Evolutionary conservation across 1,284 basidiomycete genomes (phyloP), one percentile per base, ranked within the genome.

Genomic region (Boletellus deceptivus): DNA sequence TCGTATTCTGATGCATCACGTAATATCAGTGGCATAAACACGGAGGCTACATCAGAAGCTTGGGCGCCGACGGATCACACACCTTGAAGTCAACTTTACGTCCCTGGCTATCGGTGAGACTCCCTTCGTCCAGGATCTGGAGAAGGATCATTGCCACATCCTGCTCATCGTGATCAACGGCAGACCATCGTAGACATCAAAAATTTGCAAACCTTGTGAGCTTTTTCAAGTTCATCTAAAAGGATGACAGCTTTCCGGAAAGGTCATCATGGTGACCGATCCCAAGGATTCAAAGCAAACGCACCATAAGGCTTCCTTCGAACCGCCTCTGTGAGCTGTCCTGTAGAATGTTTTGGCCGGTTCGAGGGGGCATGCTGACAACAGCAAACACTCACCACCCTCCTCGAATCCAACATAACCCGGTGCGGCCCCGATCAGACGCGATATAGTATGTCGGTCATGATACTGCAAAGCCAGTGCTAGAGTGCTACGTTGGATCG

Each of bases 321-420:
- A 22, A 95, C 91, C 17, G 89, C 90, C 67, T 95, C 93, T 0
- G 91, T 94, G 42, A 96, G 70, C 63, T 94, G 90, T 20, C 89
- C 82, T 79, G 43, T 18, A 18, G 7, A 41, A 38, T 18, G 29
- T 42, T 43, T 48, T 46, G 29, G 31, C 27, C 8, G 29, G 17
- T 18, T 31, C 14, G 10, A 9, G 48, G 22, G 20, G 49, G 55
- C 55, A 27, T n/a, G 18, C 36, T 3, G 1, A 9, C 42, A 29
- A 4, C 8, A 4, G 13, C 6, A 36, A 43, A 18, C 10, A 46
- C 66, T 48, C 57, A 69, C 88, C 93, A 9, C 90, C 92, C 70
- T 96, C 91, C 62, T 98, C 93, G 62, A 93, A 92, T 2, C 95
- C 96, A 17, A 98, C 87, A 62, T 95, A 97, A 7, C 94, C 93